Base-by-base conservation (phyloP, 2,329 filamentous ascomycete genomes). In the Ceratocystis ficicola region DNA sequence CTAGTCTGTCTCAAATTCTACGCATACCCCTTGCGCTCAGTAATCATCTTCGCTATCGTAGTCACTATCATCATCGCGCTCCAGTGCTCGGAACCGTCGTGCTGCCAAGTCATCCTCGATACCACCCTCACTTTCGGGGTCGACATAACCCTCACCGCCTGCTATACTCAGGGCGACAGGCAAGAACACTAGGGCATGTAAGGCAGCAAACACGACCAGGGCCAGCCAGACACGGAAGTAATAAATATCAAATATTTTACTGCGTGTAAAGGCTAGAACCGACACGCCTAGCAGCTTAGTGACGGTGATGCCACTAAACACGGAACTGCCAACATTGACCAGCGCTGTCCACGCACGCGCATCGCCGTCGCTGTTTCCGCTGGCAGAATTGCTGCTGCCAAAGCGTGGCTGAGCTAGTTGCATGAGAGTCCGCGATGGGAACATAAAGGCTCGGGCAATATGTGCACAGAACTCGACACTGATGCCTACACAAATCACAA, bases 221-320 rank as follows among this genome's bases (percentile, higher is more conserved):
- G 92, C 88, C 20, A 96, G 79, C 94, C 94, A 99, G 55, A 99
- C 89, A 55, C 94, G 84, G 81, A 99, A 99, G 76, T 99, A 99
- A 77, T 99, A 99, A 67, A 99, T 90, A 78, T 99, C 95, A 72
- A 99, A 99, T 73, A 99, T 99, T 83, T 97, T 99, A 75, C 90
- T 95, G 63, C 89, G 81, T 6, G 94, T 99, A 72, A 96, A 99
- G 0, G 94, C 94, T 22, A 99, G 79, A 44, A 99, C 94, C 59
- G 83, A 87, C 0, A 99, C 93, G 2, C 94, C 94, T 1, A 99
- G 79, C 1, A 99, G 81, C 76, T 99, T 99, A 1, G 94, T 99
- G 64, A 99, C 81, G 0, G 93, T 97, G 74, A 99, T 99, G 1
- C 94, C 94, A 41, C 89, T 95, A 72, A 99, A 95, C 12, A 99